Percentiles rank a stretch among this genome's conserved stretches.
These are phyloP conservation scores for Solanum clarkiae DNA, from an alignment of 257 asterid genomes.

Conservation along the genomic window DNA sequence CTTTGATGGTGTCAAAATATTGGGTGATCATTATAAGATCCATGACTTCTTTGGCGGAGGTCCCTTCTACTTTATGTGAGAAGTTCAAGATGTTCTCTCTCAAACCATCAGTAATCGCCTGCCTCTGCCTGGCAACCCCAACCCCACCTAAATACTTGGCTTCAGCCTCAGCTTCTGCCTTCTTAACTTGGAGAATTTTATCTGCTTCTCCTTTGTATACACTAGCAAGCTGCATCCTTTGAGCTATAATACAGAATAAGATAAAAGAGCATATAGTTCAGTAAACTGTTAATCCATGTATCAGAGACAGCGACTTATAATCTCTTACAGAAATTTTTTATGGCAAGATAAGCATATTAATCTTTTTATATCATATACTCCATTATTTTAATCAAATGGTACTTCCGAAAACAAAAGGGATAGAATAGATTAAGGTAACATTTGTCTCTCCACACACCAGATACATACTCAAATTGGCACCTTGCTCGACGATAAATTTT, in stretches of 20 bases:
- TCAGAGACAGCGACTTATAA: background rate
- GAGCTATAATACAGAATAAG: slow-evolving; percentile 38
- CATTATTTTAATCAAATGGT: background rate
- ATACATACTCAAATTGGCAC: background rate
- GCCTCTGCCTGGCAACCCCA: slow-evolving; percentile 98
- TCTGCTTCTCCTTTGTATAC: slow-evolving; percentile 98
- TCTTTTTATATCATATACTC: background rate
- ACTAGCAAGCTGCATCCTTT: slow-evolving; percentile 94
- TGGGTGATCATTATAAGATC: slow-evolving; percentile 97
- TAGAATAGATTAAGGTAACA: background rate
- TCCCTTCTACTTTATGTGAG: slow-evolving; percentile 74
- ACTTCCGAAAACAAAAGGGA: background rate
- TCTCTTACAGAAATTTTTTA: background rate
- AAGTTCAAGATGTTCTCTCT: slow-evolving; percentile 86
- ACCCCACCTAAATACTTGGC: slow-evolving; percentile 96
- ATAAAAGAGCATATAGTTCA: background rate
- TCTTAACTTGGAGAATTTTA: slow-evolving; percentile 74
- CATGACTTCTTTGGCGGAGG: slow-evolving; percentile 94
- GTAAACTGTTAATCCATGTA: background rate
- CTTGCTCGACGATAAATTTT: background rate
- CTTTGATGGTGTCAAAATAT: slow-evolving; percentile 91
- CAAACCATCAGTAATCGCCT: slow-evolving; percentile 95
- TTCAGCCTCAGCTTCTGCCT: slow-evolving; percentile 96
- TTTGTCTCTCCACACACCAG: background rate
- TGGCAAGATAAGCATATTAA: background rate